Conservation (phyloP, 768 basidiomycete species). For the Hygrophoropsis aurantiaca region DNA sequence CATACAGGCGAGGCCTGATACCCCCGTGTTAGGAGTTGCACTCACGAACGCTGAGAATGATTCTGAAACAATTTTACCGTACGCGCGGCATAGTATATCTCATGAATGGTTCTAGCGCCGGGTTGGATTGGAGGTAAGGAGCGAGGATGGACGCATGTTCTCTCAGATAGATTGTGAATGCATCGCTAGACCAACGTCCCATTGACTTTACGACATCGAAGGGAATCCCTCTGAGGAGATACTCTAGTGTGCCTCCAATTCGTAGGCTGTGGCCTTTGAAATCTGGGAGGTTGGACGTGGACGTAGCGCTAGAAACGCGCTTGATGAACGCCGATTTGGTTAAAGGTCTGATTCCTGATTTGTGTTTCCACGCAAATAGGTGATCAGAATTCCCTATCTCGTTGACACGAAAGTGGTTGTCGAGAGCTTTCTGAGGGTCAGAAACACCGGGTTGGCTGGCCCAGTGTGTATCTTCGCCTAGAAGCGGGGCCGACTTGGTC, state of each 20-base stretch:
- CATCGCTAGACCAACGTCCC: constrained; percentile 34
- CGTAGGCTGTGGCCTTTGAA: constrained; percentile 28
- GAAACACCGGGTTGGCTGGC: constrained; percentile 21
- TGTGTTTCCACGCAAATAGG: constrained; percentile 31
- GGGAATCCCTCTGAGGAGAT: constrained; percentile 24
- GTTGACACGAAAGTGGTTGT: constrained; percentile 32
- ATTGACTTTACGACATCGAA: constrained; percentile 33
- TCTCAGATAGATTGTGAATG: constrained; percentile 28
- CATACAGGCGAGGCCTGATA: neutral
- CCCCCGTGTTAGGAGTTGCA: neutral
- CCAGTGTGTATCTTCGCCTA: constrained; percentile 29
- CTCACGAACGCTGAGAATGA: neutral
- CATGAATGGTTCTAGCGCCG: constrained; percentile 3
- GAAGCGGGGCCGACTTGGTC: neutral
- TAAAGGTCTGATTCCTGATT: constrained; percentile 17
- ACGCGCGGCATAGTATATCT: neutral
- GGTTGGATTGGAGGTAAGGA: constrained; percentile 22
- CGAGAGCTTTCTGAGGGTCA: constrained; percentile 23
- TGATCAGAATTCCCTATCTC: constrained; percentile 14
- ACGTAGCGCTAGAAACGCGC: constrained; percentile 9
- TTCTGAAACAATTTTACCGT: neutral
- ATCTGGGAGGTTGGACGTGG: no score
- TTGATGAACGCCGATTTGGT: constrained; percentile 26
- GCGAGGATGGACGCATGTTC: constrained; percentile 26
- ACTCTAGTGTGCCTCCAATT: constrained; percentile 27